Conservation (phyloP, 176 grass and related monocot genomes). For the Hsuehochloa calcarea region DNA sequence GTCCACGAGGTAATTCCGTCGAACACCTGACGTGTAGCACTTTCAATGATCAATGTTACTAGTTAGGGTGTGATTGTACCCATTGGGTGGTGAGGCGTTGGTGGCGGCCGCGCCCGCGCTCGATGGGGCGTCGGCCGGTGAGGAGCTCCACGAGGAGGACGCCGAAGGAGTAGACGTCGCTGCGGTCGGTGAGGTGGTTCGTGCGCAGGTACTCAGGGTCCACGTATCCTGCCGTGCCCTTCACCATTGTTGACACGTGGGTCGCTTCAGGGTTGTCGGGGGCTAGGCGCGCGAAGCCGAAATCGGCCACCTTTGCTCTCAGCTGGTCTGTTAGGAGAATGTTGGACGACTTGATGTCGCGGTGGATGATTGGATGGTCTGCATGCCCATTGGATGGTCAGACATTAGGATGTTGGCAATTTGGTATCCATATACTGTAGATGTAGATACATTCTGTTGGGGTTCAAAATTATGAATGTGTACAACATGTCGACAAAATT, state of each 20-base stretch:
- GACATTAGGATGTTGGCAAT: slow-evolving; percentile 5
- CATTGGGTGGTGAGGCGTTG: slow-evolving; percentile 82
- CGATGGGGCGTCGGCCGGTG: slow-evolving; percentile 77
- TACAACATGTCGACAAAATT: not conserved
- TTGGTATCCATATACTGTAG: not conserved
- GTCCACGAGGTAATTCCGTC: slow-evolving; percentile 40
- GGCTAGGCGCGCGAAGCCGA: slow-evolving; percentile 74
- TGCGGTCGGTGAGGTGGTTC: slow-evolving; percentile 86
- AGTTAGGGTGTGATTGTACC: slow-evolving; percentile 40
- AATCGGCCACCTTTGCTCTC: slow-evolving; percentile 83
- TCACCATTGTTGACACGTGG: slow-evolving; percentile 83
- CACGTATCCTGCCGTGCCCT: slow-evolving; percentile 86
- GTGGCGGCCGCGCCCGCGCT: slow-evolving; percentile 49
- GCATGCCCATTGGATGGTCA: not conserved
- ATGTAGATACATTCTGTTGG: not conserved
- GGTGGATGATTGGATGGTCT: slow-evolving; percentile 97
- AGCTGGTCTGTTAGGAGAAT: slow-evolving; percentile 78
- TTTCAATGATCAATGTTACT: not conserved
- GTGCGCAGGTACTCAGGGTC: slow-evolving; percentile 88
- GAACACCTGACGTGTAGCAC: slow-evolving; percentile 6
- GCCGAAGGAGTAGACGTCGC: slow-evolving; percentile 95
- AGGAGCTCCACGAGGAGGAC: slow-evolving; percentile 91
- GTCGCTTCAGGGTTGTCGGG: slow-evolving; percentile 59
- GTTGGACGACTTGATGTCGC: slow-evolving; percentile 99
- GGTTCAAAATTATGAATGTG: not conserved